Percentiles rank a stretch among this genome's conserved stretches.
phyloP scores from a whole-genome alignment of 331 rosid genomes.

The Malus hybrid region DNA sequence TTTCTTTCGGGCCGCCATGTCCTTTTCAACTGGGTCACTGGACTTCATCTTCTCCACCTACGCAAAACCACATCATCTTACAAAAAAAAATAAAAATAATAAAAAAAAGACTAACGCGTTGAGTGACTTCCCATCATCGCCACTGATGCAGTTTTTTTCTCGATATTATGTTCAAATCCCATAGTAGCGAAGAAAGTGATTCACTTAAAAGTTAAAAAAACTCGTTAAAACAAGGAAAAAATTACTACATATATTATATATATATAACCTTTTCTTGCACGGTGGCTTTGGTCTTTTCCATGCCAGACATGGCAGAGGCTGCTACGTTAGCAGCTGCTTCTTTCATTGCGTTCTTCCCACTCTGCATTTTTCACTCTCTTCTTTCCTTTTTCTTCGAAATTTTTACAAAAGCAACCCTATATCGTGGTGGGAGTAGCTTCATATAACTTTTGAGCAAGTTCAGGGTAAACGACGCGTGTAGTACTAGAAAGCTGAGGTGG shows the following conservation, averaged over 20 bases:
- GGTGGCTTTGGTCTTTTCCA: constrained; percentile 67
- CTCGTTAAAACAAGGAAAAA: not conserved
- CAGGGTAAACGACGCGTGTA: not conserved
- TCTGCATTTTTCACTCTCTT: constrained; percentile 20
- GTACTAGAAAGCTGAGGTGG: not conserved
- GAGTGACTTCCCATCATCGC: not conserved
- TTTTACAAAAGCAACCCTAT: no score
- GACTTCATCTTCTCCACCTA: constrained; percentile 44
- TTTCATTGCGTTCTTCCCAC: constrained; percentile 27
- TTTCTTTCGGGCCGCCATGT: constrained; percentile 38
- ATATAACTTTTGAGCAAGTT: no score
- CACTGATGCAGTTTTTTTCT: no score
- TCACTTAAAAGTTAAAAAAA: not conserved
- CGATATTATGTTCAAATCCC: not conserved
- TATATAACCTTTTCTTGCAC: constrained; percentile 60
- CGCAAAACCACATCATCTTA: not conserved
- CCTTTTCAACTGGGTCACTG: constrained; percentile 41
- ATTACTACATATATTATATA: not conserved
- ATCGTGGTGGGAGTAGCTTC: not conserved
- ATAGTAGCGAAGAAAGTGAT: not conserved
- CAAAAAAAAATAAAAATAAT: no score
- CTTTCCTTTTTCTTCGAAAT: not conserved
- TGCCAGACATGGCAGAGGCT: constrained; percentile 67
- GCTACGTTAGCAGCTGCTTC: constrained; percentile 55
- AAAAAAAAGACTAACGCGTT: not conserved